Percentiles rank a stretch among this genome's conserved stretches.
These are phyloP conservation scores for Neurospora sp. DNA, from an alignment of 495 filamentous ascomycete species.

Conservation along the genomic window DNA sequence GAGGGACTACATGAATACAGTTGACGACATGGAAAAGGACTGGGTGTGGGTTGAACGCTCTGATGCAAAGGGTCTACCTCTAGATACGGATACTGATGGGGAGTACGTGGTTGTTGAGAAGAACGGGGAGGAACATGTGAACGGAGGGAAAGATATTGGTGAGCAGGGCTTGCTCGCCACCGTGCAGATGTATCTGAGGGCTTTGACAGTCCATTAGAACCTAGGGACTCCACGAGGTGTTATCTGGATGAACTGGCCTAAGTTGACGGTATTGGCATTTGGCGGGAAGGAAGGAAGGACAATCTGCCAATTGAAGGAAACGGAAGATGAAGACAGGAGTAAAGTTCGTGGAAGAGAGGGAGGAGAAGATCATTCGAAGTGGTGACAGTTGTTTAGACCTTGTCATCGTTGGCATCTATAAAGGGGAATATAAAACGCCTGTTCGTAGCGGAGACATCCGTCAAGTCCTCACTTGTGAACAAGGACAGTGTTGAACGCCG, in stretches of 20 bases:
- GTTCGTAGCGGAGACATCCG: neutral
- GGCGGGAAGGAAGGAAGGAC: neutral
- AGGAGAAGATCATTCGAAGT: neutral
- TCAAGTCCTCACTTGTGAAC: neutral
- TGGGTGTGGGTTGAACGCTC: neutral
- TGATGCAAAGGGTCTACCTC: neutral
- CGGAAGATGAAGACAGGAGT: neutral
- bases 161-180: neutral
- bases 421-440: neutral
- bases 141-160: neutral
- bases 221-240: neutral
- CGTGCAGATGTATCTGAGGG: neutral
- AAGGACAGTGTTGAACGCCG: neutral
- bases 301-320: neutral
- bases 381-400: neutral
- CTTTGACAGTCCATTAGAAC: neutral
- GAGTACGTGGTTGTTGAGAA: neutral
- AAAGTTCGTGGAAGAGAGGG: too few species aligned
- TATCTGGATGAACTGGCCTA: neutral
- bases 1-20: neutral
- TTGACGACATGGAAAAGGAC: neutral
- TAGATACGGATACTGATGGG: neutral
- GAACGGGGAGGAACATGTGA: neutral
- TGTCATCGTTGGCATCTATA: neutral
- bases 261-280: neutral